Evolutionary conservation across 2,329 filamentous ascomycete genomes (phyloP), one percentile per base, ranked within the genome.

Genomic region (Paramyrothecium roridum): DNA sequence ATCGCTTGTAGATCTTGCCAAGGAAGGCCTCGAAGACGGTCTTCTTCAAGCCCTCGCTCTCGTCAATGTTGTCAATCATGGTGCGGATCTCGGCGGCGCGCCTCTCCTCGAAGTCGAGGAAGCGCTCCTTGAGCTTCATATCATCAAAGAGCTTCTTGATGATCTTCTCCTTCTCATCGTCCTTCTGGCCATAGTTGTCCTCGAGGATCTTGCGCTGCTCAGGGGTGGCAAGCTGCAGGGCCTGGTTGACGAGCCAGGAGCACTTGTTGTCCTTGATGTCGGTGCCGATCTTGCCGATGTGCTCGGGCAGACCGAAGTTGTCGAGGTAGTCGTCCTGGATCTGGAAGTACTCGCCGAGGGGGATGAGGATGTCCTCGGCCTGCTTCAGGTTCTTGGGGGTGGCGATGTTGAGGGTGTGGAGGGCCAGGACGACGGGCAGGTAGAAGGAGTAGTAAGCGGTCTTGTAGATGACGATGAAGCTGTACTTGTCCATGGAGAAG

Each of bases 191-290:
- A 73, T 99, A 99, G 80, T 96, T 93, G 56, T 91, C 85, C 70
- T 97, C 91, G 52, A 99, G 86, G 43, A 96, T 75, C 76, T 89
- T 82, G 69, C 92, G 87, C 82, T 99, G 95, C 72, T 93, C 91
- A 1, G 91, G 86, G 2, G 83, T 93, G 61, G 85, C 89, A 59
- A 88, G 83, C 72, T 86, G 82, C 57, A 99, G 81, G 49, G 95
- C 95, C 76, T 96, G 88, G 83, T 99, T 99, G 75, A 99, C 84
- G 57, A 99, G 80, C 95, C 95, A 99, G 46, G 91, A 96, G 83
- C 95, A 99, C 84, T 99, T 99, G 85, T 99, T 99, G 79, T 99
- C 95, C 82, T 93, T 88, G 74, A 99, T 99, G 70, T 99, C 95
- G 57, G 95, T 99, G 63, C 95, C 95, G 62, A 98, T 96, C 85